Conservation (phyloP, 306 rosid genomes). For the Clitoria ternatea region DNA sequence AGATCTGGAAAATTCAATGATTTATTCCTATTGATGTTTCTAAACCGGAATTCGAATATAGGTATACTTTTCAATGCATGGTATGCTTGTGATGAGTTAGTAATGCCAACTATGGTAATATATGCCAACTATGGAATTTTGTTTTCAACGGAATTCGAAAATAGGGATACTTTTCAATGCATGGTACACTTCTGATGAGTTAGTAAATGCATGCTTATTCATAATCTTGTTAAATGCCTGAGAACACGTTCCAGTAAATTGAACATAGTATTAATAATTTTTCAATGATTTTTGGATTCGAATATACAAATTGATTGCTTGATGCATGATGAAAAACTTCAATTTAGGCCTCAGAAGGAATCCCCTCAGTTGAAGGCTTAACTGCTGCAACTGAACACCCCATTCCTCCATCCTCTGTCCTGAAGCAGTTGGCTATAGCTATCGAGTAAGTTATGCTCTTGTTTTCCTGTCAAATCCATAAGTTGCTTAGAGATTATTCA, state of each 20-base stretch:
- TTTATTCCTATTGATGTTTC: constrained; percentile 13
- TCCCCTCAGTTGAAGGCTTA: constrained; percentile 65
- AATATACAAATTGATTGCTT: constrained; percentile 9
- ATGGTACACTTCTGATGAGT: constrained; percentile 9
- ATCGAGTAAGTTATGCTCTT: constrained; percentile 66
- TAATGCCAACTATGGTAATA: too few species aligned
- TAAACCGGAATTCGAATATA: not conserved
- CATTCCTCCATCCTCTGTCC: constrained; percentile 63
- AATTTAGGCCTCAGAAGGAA: constrained; percentile 53
- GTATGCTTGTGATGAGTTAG: too few species aligned
- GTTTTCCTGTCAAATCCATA: constrained; percentile 23
- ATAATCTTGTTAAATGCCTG: not conserved
- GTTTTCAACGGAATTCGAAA: not conserved
- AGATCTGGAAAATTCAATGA: constrained; percentile 3
- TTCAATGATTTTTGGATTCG: constrained; percentile 2
- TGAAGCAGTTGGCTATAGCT: constrained; percentile 85
- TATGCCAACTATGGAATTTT: constrained; percentile 6
- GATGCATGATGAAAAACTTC: constrained; percentile 12
- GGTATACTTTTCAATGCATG: too few species aligned
- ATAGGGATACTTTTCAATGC: not conserved
- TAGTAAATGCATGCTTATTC: not conserved
- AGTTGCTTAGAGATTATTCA: constrained; percentile 2
- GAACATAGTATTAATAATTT: constrained; percentile 1
- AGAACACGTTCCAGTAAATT: constrained; percentile 2
- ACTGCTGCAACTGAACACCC: constrained; percentile 36